Base-by-base conservation (phyloP, 108 stramenopile species). In the Skeletonema tropicum region DNA sequence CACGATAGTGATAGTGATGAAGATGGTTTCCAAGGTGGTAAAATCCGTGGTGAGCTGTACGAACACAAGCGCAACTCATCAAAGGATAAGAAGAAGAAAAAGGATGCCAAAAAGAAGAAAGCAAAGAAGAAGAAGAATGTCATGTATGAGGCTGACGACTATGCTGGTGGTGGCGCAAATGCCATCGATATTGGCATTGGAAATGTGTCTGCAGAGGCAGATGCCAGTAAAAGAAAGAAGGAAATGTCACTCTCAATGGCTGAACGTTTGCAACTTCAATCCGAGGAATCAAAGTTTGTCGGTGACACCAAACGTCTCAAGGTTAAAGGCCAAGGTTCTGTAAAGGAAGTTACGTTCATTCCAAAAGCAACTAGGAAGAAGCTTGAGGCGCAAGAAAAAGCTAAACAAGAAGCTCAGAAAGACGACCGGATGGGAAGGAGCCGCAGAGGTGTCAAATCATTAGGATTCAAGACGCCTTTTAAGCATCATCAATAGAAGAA, bases 11-110 rank as follows among this genome's bases (percentile, higher is more conserved):
- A 91, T 29, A 82, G 76, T 55, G 52, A 55, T 23, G 90, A 88
- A 10, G 94, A 96, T 64, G 95, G 95, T n/a, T 90, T 94, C 61
- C 78, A 77, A 52, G 92, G 92, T 42, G 92, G 85, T n/a, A 89
- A 88, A 46, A 73, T 86, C 25, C 80, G 94, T 46, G 94, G 94
- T 39, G 94, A 94, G 72, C 80, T 80, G 10, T 94, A 90, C 62
- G 85, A 80, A 13, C 57, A 82, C n/a, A 71, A 80, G 52, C 85
- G 83, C 38, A 70, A 26, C 38, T 57, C 73, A 60, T 57, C 74
- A 60, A 75, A 69, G 25, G 81, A 82, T 52, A 79, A 65, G 26
- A 67, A 55, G 45, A 82, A 62, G 36, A 45, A 62, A 29, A 45
- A 36, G 23, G 69, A 70, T 11, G 26, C 39, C 25, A 45, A 38